Conservation (phyloP, 768 basidiomycete genomes). For the Cubamyces lactineus region DNA sequence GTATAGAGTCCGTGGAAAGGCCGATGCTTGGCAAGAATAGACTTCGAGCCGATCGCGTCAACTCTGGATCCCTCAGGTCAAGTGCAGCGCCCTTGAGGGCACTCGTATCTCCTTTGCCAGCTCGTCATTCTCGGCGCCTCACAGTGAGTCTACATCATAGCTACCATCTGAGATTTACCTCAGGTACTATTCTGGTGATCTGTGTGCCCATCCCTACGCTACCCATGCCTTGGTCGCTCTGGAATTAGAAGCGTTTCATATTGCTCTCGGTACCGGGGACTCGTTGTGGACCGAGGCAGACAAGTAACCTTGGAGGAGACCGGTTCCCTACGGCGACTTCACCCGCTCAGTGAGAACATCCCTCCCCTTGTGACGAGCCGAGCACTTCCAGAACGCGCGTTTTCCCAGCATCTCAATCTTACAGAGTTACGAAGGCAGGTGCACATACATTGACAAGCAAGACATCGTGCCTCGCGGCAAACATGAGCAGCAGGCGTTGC, state of each 20-base stretch:
- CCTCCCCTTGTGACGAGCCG: constrained; percentile 19
- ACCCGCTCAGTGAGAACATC: constrained; percentile 13
- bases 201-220: neutral
- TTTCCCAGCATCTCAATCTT: constrained; percentile 18
- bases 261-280: constrained; percentile 17
- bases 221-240: neutral
- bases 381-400: constrained; percentile 14
- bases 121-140: neutral
- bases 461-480: constrained; percentile 27
- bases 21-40: constrained; percentile 9
- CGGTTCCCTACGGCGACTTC: constrained; percentile 7
- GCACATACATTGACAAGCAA: constrained; percentile 4
- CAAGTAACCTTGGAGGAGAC: neutral
- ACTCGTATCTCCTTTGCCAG: neutral
- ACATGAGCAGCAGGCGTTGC: constrained; percentile 31
- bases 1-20: neutral
- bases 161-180: constrained; percentile 1
- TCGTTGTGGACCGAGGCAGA: neutral
- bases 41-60: neutral
- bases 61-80: neutral
- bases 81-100: neutral
- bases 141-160: neutral
- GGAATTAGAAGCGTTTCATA: constrained; percentile 16
- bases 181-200: neutral
- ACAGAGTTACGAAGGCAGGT: constrained; percentile 8